Conservation (phyloP, 768 basidiomycete genomes). For the Psilocybe sp. region DNA sequence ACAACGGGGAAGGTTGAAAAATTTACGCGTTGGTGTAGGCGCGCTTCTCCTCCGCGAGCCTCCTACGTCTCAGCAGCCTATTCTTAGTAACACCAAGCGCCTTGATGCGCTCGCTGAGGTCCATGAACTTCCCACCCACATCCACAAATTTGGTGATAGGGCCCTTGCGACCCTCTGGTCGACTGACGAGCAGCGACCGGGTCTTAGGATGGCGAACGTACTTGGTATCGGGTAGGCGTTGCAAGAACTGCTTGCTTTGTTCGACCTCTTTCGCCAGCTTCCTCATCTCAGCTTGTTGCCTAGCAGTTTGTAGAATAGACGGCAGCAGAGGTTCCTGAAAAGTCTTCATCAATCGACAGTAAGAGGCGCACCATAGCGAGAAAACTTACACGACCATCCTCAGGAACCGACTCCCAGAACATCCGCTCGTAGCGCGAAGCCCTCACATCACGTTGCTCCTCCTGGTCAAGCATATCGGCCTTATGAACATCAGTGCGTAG, state of each 20-base stretch:
- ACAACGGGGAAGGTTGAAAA: not conserved
- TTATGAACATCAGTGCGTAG: conserved; percentile 48
- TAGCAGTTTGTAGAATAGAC: conserved; percentile 47
- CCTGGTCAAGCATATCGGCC: conserved; percentile 62
- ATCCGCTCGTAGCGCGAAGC: conserved; percentile 65
- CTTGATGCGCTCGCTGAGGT: conserved; percentile 48
- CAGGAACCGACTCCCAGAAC: conserved; percentile 79
- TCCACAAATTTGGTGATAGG: conserved; percentile 71
- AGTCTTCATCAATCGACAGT: conserved; percentile 1
- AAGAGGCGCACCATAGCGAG: conserved; percentile 4
- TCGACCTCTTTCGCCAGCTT: conserved; percentile 33
- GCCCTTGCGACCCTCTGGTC: conserved; percentile 23
- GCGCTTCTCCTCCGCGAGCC: conserved; percentile 23
- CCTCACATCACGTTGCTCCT: conserved; percentile 50
- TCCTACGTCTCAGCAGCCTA: conserved; percentile 31
- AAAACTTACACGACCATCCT: conserved; percentile 55
- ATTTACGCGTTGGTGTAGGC: conserved; percentile 5
- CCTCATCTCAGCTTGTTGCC: conserved; percentile 30
- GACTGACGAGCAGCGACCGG: conserved; percentile 29
- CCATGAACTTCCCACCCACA: conserved; percentile 68
- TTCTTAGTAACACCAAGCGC: conserved; percentile 50
- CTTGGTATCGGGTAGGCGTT: conserved; percentile 31
- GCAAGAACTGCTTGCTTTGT: conserved; percentile 37
- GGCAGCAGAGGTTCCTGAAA: conserved; percentile 63
- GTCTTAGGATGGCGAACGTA: conserved; percentile 33